Evolutionary conservation across 164 flowering plant species (phyloP).

Genomic region (Dillenia turbinata): DNA sequence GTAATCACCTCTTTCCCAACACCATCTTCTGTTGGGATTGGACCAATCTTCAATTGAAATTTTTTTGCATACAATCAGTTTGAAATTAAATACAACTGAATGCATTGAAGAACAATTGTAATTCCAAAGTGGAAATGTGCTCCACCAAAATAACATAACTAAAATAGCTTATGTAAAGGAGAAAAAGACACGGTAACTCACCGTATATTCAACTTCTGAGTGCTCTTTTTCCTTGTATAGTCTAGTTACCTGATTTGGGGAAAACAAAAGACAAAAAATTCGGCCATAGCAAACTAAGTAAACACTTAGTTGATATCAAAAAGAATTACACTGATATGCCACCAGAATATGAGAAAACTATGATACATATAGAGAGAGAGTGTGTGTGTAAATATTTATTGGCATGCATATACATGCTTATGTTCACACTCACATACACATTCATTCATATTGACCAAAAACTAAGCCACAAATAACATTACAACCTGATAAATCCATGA

Average conservation of each 20-base stretch:
- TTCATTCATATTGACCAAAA: no score
- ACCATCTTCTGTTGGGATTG: slow-evolving; percentile 66
- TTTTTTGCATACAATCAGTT: background rate
- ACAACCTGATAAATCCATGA: slow-evolving; percentile 87
- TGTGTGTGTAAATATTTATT: no score
- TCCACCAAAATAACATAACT: background rate
- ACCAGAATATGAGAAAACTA: no score
- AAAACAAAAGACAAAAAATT: background rate
- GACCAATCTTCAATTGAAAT: slow-evolving; percentile 63
- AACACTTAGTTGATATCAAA: no score
- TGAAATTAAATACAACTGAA: background rate
- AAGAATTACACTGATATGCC: no score
- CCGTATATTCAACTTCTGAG: slow-evolving; percentile 86
- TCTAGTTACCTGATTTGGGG: slow-evolving; percentile 53
- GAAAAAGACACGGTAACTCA: slow-evolving; percentile 28
- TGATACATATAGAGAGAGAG: no score
- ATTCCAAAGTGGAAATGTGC: background rate
- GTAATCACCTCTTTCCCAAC: slow-evolving; percentile 85
- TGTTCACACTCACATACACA: no score
- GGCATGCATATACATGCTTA: no score
- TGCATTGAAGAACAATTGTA: slow-evolving; percentile 2
- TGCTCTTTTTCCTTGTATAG: slow-evolving; percentile 79
- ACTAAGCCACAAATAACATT: background rate
- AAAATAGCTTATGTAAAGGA: background rate
- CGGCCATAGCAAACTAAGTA: no score